Conservation (phyloP, 2,329 filamentous ascomycete species). For the Claviceps spartinae region DNA sequence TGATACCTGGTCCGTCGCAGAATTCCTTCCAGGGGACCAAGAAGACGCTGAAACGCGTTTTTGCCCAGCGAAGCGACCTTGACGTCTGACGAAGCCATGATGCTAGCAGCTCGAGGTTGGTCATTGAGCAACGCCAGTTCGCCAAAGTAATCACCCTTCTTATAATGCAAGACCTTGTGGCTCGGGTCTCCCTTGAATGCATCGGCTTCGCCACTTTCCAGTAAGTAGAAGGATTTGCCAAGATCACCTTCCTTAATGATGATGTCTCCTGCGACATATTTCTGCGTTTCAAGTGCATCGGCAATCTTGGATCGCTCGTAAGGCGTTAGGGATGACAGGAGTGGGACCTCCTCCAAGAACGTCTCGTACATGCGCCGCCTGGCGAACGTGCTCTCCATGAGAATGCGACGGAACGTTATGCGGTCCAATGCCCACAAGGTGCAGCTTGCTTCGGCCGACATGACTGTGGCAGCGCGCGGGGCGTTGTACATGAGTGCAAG, state of each 20-base stretch:
- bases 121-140: constrained; percentile 90
- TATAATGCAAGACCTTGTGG: constrained; percentile 64
- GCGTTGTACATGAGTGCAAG: constrained; percentile 98
- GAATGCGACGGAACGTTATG: constrained; percentile 88
- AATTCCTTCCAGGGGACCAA: constrained; percentile 88
- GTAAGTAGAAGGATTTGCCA: constrained; percentile 80
- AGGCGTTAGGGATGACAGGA: constrained; percentile 68
- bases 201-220: constrained; percentile 77
- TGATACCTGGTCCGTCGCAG: constrained; percentile 67
- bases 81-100: constrained; percentile 71
- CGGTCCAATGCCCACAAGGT: constrained; percentile 92
- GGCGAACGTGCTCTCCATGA: constrained; percentile 97
- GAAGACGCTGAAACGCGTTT: constrained; percentile 82
- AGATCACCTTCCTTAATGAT: constrained; percentile 90
- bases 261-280: constrained; percentile 62
- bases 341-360: constrained; percentile 85
- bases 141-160: constrained; percentile 92
- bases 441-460: constrained; percentile 64
- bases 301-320: constrained; percentile 97
- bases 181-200: constrained; percentile 67
- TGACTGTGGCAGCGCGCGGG: constrained; percentile 84
- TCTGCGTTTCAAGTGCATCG: constrained; percentile 84
- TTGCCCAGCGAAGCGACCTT: constrained; percentile 90
- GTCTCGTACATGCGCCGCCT: constrained; percentile 93
- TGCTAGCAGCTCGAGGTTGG: constrained; percentile 78